These are phyloP conservation scores for Backusella australiensis DNA, from an alignment of 192 early-diverging fungal genomes.

Conservation along the genomic window DNA sequence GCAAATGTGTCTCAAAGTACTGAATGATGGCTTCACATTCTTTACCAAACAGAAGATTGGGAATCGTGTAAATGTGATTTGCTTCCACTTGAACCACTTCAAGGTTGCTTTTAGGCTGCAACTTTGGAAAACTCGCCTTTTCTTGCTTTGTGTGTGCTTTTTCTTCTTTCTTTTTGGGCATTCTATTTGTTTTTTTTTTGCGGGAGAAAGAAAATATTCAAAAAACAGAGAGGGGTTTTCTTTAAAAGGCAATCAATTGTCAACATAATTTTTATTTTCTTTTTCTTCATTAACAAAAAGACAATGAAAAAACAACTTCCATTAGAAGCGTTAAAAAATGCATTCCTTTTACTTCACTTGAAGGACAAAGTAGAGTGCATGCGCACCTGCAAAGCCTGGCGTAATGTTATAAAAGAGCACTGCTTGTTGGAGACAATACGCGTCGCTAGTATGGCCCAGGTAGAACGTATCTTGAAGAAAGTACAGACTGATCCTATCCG, in stretches of 20 bases:
- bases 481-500: no score
- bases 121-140: conserved; percentile 18
- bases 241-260: not conserved
- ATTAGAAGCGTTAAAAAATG: no score
- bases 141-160: not conserved
- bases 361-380: no score
- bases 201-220: not conserved
- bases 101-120: conserved; percentile 24
- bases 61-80: conserved; percentile 38
- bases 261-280: no score
- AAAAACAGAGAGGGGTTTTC: not conserved
- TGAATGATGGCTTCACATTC: conserved; percentile 36
- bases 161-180: not conserved
- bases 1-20: conserved; percentile 36
- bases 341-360: no score
- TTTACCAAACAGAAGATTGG: conserved; percentile 33
- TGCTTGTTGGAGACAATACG: no score
- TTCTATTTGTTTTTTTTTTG: not conserved
- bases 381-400: no score
- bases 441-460: no score
- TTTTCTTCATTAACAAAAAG: no score
- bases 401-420: no score
- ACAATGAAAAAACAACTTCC: no score
- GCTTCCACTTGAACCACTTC: conserved; percentile 16
- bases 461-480: no score